Conservation (phyloP, 495 filamentous ascomycete species). For the Barbatosphaeria neglecta region DNA sequence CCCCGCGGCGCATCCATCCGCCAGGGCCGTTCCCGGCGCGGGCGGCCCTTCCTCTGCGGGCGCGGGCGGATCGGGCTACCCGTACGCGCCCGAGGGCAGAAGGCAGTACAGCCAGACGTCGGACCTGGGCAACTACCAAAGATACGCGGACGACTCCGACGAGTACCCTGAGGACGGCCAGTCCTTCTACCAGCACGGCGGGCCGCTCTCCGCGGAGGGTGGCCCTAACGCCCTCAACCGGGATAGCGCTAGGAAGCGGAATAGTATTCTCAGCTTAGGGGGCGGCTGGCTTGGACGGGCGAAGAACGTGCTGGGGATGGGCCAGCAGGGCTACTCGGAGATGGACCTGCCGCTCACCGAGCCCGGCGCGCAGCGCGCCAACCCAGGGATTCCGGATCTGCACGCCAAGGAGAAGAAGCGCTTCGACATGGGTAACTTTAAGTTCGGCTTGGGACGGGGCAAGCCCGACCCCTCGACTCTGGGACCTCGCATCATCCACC, state of each 20-base stretch:
- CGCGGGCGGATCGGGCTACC: slow-evolving; percentile 36
- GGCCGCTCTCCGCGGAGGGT: slow-evolving; percentile 33
- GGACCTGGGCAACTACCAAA: slow-evolving; percentile 72
- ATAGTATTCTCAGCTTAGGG: slow-evolving; percentile 76
- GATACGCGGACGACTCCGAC: slow-evolving; percentile 76
- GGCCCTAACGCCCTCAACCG: slow-evolving; percentile 34
- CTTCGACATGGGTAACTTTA: slow-evolving; percentile 64
- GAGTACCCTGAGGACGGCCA: slow-evolving; percentile 67
- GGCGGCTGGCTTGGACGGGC: slow-evolving; percentile 76
- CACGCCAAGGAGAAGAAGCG: slow-evolving; percentile 39
- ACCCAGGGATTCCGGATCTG: slow-evolving; percentile 17
- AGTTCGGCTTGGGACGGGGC: slow-evolving; percentile 82
- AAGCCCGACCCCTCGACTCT: slow-evolving; percentile 82
- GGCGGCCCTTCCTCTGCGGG: slow-evolving; percentile 28
- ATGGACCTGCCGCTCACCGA: slow-evolving; percentile 97
- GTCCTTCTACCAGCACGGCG: slow-evolving; percentile 54
- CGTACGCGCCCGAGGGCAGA: slow-evolving; percentile 41
- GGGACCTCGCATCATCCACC: slow-evolving; percentile 84
- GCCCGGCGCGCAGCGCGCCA: slow-evolving; percentile 32
- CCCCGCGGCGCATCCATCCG: slow-evolving; percentile 26
- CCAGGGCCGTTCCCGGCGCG: slow-evolving; percentile 25
- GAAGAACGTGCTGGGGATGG: slow-evolving; percentile 88
- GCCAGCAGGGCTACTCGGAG: slow-evolving; percentile 73
- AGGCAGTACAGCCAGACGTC: slow-evolving; percentile 73
- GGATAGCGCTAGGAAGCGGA: slow-evolving; percentile 56